A percentile compares a stretch with the other conserved stretches of the same genome.
Conservation (phyloP, 2,329 filamentous ascomycete species). For the Fusarium sp. region DNA sequence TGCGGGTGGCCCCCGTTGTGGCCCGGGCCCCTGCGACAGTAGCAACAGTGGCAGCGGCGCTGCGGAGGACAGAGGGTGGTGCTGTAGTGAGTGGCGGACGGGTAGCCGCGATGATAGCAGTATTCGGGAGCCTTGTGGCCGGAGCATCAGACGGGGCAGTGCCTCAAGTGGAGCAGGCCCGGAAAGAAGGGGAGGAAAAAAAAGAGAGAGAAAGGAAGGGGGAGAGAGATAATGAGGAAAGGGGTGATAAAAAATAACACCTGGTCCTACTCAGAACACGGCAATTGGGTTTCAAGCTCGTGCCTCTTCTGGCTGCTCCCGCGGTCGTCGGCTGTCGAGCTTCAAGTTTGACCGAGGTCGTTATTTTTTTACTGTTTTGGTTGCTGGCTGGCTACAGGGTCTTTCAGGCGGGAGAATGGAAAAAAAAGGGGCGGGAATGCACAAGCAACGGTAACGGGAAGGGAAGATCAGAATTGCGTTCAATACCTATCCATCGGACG, state of each 20-base stretch:
- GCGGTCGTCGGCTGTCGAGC: conserved; percentile 40
- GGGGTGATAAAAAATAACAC: conserved; percentile 21
- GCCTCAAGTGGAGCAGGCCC: conserved; percentile 39
- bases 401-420: conserved; percentile 21
- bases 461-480: conserved; percentile 6
- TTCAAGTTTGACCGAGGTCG: conserved; percentile 36
- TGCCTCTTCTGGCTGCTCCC: conserved; percentile 10
- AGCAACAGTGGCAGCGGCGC: conserved; percentile 12
- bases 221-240: conserved; percentile 14
- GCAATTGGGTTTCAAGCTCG: conserved; percentile 6
- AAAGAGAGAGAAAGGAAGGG: conserved; percentile 6
- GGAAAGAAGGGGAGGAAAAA: conserved; percentile 34
- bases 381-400: conserved; percentile 3
- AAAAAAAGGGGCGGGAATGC: conserved; percentile 1
- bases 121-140: conserved; percentile 26
- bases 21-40: conserved; percentile 1
- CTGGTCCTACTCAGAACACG: conserved; percentile 4
- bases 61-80: conserved; percentile 2
- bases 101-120: conserved; percentile 27
- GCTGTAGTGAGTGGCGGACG: conserved; percentile 11
- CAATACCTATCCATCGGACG: neutral
- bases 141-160: conserved; percentile 34
- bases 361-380: neutral
- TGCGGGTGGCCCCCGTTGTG: conserved; percentile 8
- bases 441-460: neutral